Conservation (phyloP, 2,329 filamentous ascomycete genomes). For the Metarhizium guizhouense region DNA sequence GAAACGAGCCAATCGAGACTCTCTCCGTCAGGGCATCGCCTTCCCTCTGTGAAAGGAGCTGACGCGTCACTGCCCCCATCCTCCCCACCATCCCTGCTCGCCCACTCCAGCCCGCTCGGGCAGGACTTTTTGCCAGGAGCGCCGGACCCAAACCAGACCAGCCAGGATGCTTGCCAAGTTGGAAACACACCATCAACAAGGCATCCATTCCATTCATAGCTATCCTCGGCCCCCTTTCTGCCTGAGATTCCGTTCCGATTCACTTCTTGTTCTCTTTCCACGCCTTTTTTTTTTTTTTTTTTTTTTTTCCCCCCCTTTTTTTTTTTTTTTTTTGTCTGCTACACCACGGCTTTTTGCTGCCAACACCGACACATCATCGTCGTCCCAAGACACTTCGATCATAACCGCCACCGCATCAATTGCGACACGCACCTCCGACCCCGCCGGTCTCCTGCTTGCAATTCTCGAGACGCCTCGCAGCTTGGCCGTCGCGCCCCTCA, state of each 20-base stretch:
- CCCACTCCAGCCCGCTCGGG: constrained; percentile 5
- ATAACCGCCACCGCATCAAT: background rate
- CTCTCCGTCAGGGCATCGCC: background rate
- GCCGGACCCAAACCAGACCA: constrained; percentile 7
- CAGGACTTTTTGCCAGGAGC: constrained; percentile 1
- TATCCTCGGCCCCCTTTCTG: constrained; percentile 18
- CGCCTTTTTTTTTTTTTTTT: constrained; percentile 1
- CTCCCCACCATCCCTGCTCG: constrained; percentile 11
- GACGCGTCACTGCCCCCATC: constrained; percentile 18
- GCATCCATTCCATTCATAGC: constrained; percentile 26
- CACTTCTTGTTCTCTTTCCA: constrained; percentile 7
- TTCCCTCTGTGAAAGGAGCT: constrained; percentile 11
- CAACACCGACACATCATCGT: background rate
- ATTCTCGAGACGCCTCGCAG: constrained; percentile 4
- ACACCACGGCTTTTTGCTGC: background rate
- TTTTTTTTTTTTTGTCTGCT: background rate
- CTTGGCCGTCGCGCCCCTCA: constrained; percentile 2
- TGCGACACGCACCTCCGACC: background rate
- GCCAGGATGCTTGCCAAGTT: constrained; percentile 1
- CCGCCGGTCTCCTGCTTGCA: background rate
- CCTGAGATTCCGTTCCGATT: constrained; percentile 14
- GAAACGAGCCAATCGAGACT: background rate
- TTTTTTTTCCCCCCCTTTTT: too few relatives aligned
- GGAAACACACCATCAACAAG: constrained; percentile 12
- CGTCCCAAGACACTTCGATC: background rate